Percentiles rank a stretch among this genome's conserved stretches.
Evolutionary conservation across 768 basidiomycete genomes (phyloP).

Genomic region (Panus rudis): DNA sequence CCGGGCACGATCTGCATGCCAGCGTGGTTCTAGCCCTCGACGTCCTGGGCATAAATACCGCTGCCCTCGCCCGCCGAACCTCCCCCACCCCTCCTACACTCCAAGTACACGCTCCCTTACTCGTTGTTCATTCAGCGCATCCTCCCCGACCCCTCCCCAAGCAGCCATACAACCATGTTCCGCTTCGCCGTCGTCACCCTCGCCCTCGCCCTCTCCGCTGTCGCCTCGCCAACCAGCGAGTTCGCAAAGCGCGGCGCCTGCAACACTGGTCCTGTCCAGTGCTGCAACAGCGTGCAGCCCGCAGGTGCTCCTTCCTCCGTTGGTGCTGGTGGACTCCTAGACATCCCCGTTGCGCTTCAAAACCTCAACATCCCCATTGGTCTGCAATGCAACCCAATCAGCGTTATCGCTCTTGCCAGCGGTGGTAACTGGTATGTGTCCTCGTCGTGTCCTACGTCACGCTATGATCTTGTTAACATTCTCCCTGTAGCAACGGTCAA

Average conservation of each 20-base stretch:
- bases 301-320: slow-evolving; percentile 1
- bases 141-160: neutral
- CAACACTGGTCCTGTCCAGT: slow-evolving; percentile 13
- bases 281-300: slow-evolving; percentile 16
- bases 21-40: too few relatives aligned
- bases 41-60: too few relatives aligned
- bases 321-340: neutral
- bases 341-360: neutral
- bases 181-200: slow-evolving; percentile 5
- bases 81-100: neutral
- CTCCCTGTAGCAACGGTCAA: too few relatives aligned
- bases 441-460: too few relatives aligned
- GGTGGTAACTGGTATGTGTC: slow-evolving; percentile 2
- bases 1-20: too few relatives aligned
- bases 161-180: slow-evolving; percentile 8
- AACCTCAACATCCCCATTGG: slow-evolving; percentile 3
- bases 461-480: too few relatives aligned
- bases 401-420: slow-evolving; percentile 2
- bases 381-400: slow-evolving; percentile 3
- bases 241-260: slow-evolving; percentile 8
- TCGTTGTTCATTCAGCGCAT: neutral
- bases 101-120: neutral
- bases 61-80: too few relatives aligned
- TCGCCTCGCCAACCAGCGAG: too few relatives aligned
- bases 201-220: slow-evolving; percentile 5